phyloP scores from a whole-genome alignment of 225 moss, liverwort and hornwort species.

The Bryum argenteum region DNA sequence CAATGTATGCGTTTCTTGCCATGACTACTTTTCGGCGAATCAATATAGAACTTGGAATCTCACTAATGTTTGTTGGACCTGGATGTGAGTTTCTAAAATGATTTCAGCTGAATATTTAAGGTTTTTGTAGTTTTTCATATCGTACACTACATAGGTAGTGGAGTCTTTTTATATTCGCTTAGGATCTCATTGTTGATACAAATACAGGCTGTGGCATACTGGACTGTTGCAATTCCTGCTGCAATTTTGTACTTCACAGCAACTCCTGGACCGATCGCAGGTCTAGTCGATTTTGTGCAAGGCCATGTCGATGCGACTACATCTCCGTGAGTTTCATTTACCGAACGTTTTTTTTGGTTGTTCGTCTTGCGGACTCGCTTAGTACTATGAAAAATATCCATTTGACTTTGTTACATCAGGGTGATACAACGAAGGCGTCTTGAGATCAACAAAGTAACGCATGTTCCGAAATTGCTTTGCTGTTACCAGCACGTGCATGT shows the following conservation, averaged over 20 bases:
- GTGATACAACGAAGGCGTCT: background rate
- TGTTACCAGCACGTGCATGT: background rate
- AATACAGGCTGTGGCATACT: constrained; percentile 47
- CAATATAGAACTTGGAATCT: constrained; percentile 19
- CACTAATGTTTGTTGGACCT: constrained; percentile 13
- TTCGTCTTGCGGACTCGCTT: background rate
- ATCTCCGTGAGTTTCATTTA: constrained; percentile 34
- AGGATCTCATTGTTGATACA: constrained; percentile 9
- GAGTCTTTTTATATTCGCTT: constrained; percentile 6
- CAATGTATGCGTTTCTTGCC: constrained; percentile 49
- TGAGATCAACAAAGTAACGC: constrained; percentile 8
- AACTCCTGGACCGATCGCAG: constrained; percentile 67
- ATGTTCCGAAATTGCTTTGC: constrained; percentile 17
- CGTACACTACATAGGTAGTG: constrained; percentile 1
- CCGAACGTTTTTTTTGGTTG: background rate
- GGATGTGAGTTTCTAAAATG: constrained; percentile 13
- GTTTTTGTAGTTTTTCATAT: background rate
- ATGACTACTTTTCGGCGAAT: constrained; percentile 16
- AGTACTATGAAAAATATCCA: background rate
- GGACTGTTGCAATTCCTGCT: constrained; percentile 50
- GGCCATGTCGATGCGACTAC: constrained; percentile 28
- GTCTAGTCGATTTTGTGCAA: constrained; percentile 54
- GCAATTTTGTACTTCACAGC: constrained; percentile 52
- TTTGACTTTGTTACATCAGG: constrained; percentile 20
- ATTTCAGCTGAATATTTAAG: background rate